A percentile compares a stretch with the other conserved stretches of the same genome.
These are phyloP conservation scores for Paracorniculantispora psalliotae DNA, from an alignment of 2,329 filamentous ascomycete species.

Conservation along the genomic window DNA sequence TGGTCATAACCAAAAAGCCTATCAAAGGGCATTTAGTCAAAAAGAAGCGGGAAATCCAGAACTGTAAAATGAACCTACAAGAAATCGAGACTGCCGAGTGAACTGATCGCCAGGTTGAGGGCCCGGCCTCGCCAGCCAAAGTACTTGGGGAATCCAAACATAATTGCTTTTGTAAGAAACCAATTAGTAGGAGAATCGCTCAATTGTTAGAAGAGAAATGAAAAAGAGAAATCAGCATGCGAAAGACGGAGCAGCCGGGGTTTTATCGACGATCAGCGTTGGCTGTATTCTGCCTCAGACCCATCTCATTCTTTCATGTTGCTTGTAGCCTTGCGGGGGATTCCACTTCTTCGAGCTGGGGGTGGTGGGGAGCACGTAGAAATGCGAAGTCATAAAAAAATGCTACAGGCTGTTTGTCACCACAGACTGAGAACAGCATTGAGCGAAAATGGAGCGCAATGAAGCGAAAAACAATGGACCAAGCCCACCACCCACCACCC, in stretches of 20 bases:
- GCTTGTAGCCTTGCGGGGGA: background rate
- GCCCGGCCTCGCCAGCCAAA: constrained; percentile 17
- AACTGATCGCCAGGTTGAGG: constrained; percentile 18
- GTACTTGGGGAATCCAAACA: constrained; percentile 14
- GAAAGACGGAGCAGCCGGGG: background rate
- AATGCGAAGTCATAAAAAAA: too few relatives aligned
- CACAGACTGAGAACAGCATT: background rate
- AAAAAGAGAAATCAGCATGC: background rate
- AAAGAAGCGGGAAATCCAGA: background rate
- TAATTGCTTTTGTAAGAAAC: background rate
- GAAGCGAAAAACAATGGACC: too few relatives aligned
- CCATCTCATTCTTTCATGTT: background rate
- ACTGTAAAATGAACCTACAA: background rate
- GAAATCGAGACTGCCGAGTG: constrained; percentile 17
- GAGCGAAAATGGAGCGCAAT: background rate
- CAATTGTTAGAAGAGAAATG: background rate
- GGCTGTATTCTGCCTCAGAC: background rate
- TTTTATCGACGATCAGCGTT: background rate
- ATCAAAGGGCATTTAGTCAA: background rate
- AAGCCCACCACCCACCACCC: background rate
- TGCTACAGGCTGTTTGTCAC: too few relatives aligned
- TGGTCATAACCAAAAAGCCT: constrained; percentile 40
- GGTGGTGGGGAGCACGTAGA: too few relatives aligned
- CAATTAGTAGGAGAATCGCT: background rate
- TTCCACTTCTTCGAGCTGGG: background rate